Evolutionary conservation across 2,329 filamentous ascomycete genomes (phyloP), one percentile per base, ranked within the genome.

Genomic region (Colletotrichum sp.): DNA sequence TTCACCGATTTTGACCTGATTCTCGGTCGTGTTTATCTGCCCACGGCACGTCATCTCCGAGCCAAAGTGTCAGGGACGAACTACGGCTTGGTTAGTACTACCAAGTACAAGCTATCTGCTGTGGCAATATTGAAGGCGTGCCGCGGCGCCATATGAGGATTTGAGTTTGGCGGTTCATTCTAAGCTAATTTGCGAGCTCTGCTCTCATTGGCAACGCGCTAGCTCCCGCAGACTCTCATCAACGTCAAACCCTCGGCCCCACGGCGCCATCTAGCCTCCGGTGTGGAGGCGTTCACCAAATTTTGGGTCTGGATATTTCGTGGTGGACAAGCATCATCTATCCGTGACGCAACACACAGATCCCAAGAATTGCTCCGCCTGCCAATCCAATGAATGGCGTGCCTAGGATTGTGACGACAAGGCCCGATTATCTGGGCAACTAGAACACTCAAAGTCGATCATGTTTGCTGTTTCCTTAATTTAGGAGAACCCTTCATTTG

Each of bases 161-260:
- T 64, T 39, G 55, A 57, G 32, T 59, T 73, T 28, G 28, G 36
- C 67, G 55, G 26, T 48, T 60, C 39, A 24, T 60, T 32, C 68
- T 16, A 52, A 26, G 18, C 55, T 26, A 28, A 67, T 57, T 64
- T 39, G 28, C 28, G 26, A 21, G 43, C 43, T 32, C 34, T 60
- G 30, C 57, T 69, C 26, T 65, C 34, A 75, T 67, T 68, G 65
- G 59, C 34, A 69, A 32, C 65, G 28, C 18, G n/a, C 65, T 69
- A 76, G 64, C 24, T 73, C 65, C 64, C 28, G 48, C 30, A 9
- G 43, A 21, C 70, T 34, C 39, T 65, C 59, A 68, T 73, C 43
- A 76, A 76, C 59, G 65, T 69, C 70, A 76, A 74, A 76, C 73
- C 39, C 28, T 71, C 73, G 57, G 70, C 69, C 69, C 69, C 73